Conservation (phyloP, 305 asterid species). For the Andrographis paniculata region DNA sequence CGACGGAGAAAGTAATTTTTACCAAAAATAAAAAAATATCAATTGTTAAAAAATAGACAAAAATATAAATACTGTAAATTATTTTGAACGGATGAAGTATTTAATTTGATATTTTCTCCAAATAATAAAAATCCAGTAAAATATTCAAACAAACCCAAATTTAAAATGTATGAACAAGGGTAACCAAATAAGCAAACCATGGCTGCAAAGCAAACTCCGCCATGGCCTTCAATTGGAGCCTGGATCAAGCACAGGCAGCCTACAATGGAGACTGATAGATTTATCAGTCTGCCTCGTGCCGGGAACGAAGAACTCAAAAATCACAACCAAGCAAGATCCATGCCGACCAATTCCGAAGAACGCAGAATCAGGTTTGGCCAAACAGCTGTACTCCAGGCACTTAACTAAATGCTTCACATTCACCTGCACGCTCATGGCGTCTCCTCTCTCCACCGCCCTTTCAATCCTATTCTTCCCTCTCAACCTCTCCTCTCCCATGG, state of each 20-base stretch:
- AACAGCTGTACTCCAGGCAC: conserved; percentile 62
- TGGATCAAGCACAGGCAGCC: conserved; percentile 90
- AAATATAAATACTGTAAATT: no score
- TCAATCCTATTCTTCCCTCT: conserved; percentile 51
- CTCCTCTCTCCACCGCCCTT: conserved; percentile 63
- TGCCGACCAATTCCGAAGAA: conserved; percentile 67
- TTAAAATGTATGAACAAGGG: no score
- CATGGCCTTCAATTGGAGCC: conserved; percentile 46
- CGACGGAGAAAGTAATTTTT: no score
- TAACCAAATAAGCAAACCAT: no score
- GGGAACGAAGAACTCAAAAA: conserved; percentile 82
- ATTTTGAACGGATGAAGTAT: no score
- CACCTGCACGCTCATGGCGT: conserved; percentile 76
- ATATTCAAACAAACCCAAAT: no score
- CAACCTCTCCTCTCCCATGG: conserved; percentile 33
- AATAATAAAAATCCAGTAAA: no score
- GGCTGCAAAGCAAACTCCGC: no score
- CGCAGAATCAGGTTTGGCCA: conserved; percentile 79
- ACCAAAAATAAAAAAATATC: no score
- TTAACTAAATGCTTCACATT: conserved; percentile 82
- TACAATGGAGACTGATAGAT: conserved; percentile 71
- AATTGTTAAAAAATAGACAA: no score
- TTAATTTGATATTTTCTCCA: no score
- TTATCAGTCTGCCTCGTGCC: conserved; percentile 77
- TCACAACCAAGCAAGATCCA: conserved; percentile 65